Conservation (phyloP, 352 stramenopile genomes). For the Pythium brassicae region DNA sequence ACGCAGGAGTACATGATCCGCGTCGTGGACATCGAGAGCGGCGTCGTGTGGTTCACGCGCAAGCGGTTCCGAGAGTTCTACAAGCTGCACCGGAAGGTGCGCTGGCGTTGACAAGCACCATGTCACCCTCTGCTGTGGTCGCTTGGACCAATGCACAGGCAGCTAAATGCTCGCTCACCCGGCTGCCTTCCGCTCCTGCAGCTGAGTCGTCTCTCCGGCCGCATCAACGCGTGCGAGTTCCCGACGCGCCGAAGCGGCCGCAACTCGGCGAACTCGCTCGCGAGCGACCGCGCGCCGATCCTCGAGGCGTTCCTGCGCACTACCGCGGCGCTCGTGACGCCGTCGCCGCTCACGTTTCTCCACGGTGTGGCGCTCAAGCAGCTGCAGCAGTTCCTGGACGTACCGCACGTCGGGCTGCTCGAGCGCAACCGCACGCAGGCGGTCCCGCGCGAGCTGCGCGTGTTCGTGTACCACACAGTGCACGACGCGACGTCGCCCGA, state of each 20-base stretch:
- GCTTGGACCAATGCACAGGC: no score
- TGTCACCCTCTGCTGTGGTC: no score
- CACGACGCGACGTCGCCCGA: conserved; percentile 74
- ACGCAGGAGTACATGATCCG: conserved; percentile 80
- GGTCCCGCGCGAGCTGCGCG: conserved; percentile 67
- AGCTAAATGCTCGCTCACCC: no score
- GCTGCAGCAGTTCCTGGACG: conserved; percentile 77
- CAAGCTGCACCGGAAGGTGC: conserved; percentile 79
- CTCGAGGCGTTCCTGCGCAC: conserved; percentile 77
- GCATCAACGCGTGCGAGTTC: conserved; percentile 67
- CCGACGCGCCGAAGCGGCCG: conserved; percentile 52
- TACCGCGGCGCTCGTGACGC: conserved; percentile 64
- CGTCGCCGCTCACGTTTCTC: conserved; percentile 70
- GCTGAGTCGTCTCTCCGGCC: conserved; percentile 64
- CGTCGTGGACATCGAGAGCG: conserved; percentile 81
- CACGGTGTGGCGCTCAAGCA: conserved; percentile 72
- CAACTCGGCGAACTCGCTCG: conserved; percentile 55
- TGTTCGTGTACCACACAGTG: conserved; percentile 79
- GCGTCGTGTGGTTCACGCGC: conserved; percentile 79
- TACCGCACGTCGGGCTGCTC: conserved; percentile 65
- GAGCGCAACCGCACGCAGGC: conserved; percentile 75
- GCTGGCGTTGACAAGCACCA: neutral
- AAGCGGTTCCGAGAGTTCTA: conserved; percentile 81
- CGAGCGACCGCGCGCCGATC: conserved; percentile 61
- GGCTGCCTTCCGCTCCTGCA: conserved; percentile 7